phyloP scores from a whole-genome alignment of 2,329 filamentous ascomycete genomes.

The Ophiosphaerella korrae region DNA sequence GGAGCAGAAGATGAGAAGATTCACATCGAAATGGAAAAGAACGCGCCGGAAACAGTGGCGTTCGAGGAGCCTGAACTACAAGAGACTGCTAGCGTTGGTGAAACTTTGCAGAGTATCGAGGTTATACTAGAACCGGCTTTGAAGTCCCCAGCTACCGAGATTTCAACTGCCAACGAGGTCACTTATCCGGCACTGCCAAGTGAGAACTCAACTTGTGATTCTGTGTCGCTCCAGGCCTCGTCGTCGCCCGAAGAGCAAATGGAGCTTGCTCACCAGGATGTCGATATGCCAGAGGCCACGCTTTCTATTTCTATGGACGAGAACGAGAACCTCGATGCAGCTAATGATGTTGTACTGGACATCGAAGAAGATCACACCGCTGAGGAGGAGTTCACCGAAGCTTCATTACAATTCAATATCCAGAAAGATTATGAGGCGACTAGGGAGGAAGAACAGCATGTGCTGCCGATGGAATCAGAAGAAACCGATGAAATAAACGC shows the following conservation, averaged over 20 bases:
- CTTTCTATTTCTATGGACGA: neutral
- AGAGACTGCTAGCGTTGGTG: too few relatives aligned
- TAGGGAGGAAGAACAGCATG: slow-evolving; percentile 1
- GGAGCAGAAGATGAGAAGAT: neutral
- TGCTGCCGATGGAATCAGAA: neutral
- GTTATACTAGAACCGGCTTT: neutral
- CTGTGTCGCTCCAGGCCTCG: neutral
- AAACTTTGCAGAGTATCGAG: neutral
- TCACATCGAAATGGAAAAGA: neutral
- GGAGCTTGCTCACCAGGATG: neutral
- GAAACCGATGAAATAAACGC: too few relatives aligned
- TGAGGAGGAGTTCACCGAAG: slow-evolving; percentile 37
- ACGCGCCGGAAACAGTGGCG: neutral
- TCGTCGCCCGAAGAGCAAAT: neutral
- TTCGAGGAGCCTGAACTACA: neutral
- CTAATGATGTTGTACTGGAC: neutral
- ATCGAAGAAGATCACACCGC: slow-evolving; percentile 2
- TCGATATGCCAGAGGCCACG: slow-evolving; percentile 3
- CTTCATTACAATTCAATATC: slow-evolving; percentile 38
- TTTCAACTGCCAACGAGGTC: too few relatives aligned
- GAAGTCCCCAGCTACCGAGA: too few relatives aligned
- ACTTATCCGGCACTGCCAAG: too few relatives aligned
- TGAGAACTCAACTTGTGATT: neutral
- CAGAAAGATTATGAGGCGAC: slow-evolving; percentile 25
- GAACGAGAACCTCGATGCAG: neutral